Evolutionary conservation across 2,329 filamentous ascomycete species (phyloP).

Genomic region (Penicillium vulpinum): DNA sequence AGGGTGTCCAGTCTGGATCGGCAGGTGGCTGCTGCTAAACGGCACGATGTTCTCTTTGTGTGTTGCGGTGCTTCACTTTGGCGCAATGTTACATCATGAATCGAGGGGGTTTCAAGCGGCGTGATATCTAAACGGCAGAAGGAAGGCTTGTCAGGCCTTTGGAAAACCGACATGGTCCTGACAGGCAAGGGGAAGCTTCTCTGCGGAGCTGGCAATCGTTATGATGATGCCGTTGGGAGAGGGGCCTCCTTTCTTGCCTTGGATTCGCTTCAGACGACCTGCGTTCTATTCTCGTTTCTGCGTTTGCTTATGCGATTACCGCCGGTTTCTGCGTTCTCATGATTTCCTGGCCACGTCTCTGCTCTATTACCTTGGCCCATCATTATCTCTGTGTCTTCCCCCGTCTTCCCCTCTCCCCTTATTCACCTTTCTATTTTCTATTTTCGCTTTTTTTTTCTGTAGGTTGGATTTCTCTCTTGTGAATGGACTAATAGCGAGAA

Average conservation of each 20-base stretch:
- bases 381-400: conserved; percentile 18
- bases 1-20: conserved; percentile 85
- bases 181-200: conserved; percentile 9
- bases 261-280: conserved; percentile 37
- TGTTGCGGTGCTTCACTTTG: conserved; percentile 26
- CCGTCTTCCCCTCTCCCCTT: no score
- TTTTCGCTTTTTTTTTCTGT: conserved; percentile 21
- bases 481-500: conserved; percentile 42
- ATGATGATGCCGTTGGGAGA: conserved; percentile 12
- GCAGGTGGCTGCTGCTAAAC: conserved; percentile 87
- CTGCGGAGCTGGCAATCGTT: conserved; percentile 13
- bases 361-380: conserved; percentile 8
- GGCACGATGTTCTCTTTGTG: conserved; percentile 13
- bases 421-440: conserved; percentile 17
- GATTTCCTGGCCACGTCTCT: conserved; percentile 13
- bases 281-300: conserved; percentile 26
- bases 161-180: conserved; percentile 8
- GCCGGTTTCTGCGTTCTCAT: conserved; percentile 26
- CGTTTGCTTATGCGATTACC: conserved; percentile 33
- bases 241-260: conserved; percentile 28
- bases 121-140: conserved; percentile 18
- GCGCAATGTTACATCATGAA: conserved; percentile 28
- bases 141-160: conserved; percentile 10
- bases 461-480: conserved; percentile 37
- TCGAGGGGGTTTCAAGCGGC: conserved; percentile 19